Evolutionary conservation across 2,329 filamentous ascomycete species (phyloP).

Genomic region (Domatiomyces catenatus): DNA sequence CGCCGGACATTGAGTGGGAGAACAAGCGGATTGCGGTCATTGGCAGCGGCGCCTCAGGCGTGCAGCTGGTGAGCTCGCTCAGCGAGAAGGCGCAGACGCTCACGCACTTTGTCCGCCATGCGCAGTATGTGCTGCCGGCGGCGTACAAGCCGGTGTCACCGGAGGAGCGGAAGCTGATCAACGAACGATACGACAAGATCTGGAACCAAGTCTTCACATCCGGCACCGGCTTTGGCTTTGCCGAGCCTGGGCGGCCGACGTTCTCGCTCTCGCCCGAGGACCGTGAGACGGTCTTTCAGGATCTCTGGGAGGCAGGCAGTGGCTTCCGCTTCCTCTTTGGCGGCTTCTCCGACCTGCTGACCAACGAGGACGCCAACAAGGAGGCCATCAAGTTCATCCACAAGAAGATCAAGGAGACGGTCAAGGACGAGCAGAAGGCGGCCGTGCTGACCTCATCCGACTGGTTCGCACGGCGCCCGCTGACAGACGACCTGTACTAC

Average conservation of each 20-base stretch:
- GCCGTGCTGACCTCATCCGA: slow-evolving; percentile 40
- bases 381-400: slow-evolving; percentile 41
- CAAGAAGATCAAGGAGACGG: slow-evolving; percentile 35
- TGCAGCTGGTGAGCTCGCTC: slow-evolving; percentile 48
- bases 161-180: slow-evolving; percentile 33
- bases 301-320: slow-evolving; percentile 32
- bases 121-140: slow-evolving; percentile 50
- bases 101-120: slow-evolving; percentile 44
- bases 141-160: slow-evolving; percentile 31
- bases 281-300: slow-evolving; percentile 33
- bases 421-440: slow-evolving; percentile 35
- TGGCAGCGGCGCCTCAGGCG: slow-evolving; percentile 48
- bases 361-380: slow-evolving; percentile 33
- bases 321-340: slow-evolving; percentile 40
- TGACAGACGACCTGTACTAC: slow-evolving; percentile 36
- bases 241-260: slow-evolving; percentile 26
- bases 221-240: slow-evolving; percentile 44
- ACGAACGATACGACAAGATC: slow-evolving; percentile 7
- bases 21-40: slow-evolving; percentile 48
- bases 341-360: slow-evolving; percentile 36
- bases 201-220: slow-evolving; percentile 24
- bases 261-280: slow-evolving; percentile 2
- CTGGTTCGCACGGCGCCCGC: slow-evolving; percentile 39
- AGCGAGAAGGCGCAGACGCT: slow-evolving; percentile 37
- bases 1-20: slow-evolving; percentile 35